phyloP scores from a whole-genome alignment of 2,329 filamentous ascomycete genomes.

The Fusarium sulawesiense region DNA sequence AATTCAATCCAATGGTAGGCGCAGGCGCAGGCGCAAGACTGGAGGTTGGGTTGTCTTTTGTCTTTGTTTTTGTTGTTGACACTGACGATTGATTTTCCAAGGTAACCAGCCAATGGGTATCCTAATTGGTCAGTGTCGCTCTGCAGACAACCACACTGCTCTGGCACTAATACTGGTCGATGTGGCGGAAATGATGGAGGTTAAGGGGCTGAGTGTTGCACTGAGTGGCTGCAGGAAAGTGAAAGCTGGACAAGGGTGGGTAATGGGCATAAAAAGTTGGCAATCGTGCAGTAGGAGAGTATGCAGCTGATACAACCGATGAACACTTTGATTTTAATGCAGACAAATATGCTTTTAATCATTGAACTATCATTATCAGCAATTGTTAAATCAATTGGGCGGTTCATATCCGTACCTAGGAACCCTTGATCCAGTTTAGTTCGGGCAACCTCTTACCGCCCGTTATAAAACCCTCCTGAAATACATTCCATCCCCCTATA shows the following conservation, averaged over 20 bases:
- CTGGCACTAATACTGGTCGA: slow-evolving; percentile 12
- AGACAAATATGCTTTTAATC: background rate
- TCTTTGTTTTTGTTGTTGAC: slow-evolving; percentile 34
- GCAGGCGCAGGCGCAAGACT: slow-evolving; percentile 22
- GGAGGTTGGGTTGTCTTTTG: slow-evolving; percentile 30
- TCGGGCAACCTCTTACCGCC: slow-evolving; percentile 2
- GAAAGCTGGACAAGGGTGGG: slow-evolving; percentile 16
- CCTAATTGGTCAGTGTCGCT: slow-evolving; percentile 17
- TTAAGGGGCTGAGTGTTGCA: slow-evolving; percentile 27
- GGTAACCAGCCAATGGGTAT: slow-evolving; percentile 18
- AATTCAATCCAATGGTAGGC: slow-evolving; percentile 18
- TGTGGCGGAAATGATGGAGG: slow-evolving; percentile 19
- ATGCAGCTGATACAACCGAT: slow-evolving; percentile 25
- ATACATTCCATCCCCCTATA: slow-evolving; percentile 14
- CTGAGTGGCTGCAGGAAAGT: slow-evolving; percentile 31
- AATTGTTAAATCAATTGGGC: background rate
- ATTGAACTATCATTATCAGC: background rate
- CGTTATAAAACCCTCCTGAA: slow-evolving; percentile 22
- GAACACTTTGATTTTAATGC: background rate
- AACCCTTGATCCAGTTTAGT: background rate
- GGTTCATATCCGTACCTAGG: background rate
- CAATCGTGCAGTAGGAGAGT: slow-evolving; percentile 15
- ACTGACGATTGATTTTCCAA: slow-evolving; percentile 21
- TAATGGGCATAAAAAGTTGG: slow-evolving; percentile 22
- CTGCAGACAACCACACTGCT: background rate